A percentile compares a stretch with the other conserved stretches of the same genome.
Conservation (phyloP, 148 eudicot genomes). For the Fagopyrum homotropicum region DNA sequence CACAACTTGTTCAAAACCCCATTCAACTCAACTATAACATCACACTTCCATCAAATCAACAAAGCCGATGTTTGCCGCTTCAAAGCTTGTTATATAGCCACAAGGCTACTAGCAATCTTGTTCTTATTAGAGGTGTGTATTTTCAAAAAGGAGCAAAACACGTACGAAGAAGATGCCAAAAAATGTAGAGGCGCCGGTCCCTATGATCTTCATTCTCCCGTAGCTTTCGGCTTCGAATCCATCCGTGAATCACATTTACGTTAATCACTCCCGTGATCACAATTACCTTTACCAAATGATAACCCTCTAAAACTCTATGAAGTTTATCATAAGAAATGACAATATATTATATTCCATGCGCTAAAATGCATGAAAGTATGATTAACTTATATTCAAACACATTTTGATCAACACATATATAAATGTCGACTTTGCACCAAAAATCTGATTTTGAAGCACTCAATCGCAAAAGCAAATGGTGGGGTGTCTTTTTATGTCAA, state of each 20-base stretch:
- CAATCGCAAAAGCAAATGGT: neutral
- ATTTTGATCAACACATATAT: neutral
- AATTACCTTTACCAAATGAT: neutral
- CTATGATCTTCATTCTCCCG: neutral
- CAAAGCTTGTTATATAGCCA: no score
- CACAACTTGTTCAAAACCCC: no score
- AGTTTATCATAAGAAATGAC: no score
- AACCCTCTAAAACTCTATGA: no score
- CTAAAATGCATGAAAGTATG: no score
- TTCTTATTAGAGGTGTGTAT: no score
- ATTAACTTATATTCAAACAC: neutral
- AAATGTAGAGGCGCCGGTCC: neutral
- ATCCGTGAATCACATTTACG: neutral
- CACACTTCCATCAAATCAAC: no score
- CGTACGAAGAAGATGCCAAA: neutral
- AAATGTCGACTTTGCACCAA: neutral
- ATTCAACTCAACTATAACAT: no score
- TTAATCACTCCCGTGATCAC: neutral
- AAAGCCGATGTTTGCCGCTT: no score
- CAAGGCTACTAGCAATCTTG: no score
- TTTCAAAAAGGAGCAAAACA: neutral
- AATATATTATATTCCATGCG: no score
- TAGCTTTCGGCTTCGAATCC: neutral
- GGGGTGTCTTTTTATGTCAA: conserved; percentile 2
- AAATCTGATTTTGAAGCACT: neutral